Base-by-base conservation (phyloP, 2,329 filamentous ascomycete genomes). In the Neonectria ditissima region DNA sequence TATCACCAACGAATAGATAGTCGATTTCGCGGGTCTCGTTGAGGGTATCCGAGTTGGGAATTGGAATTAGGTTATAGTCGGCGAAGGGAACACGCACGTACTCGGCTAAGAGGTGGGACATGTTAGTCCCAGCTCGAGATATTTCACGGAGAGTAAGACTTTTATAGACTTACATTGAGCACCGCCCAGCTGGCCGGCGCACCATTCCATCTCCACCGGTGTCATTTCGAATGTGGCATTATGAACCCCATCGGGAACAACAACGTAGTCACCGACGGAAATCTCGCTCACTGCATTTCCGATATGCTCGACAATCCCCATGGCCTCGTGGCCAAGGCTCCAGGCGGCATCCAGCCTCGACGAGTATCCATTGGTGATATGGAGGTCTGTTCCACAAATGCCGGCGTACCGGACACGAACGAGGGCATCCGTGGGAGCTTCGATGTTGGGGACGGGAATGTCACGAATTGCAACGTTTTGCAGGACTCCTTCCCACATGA, bases 1-100 rank as follows among this genome's bases (percentile, higher is more conserved):
- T 58, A 30, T 58, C 55, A 13, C 24, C 24, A 20, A 50, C 37
- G n/a, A 41, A 39, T 11, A 58, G 26, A 32, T 58, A 58, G 24
- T 58, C 55, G 26, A 44, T 43, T 39, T 44, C 37, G 14, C 16
- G 34, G 4, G 52, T 55, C 10, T n/a, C 14, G 26, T 55, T 28
- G 10, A 32, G 26, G 26, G 37, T 55, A 30, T 47, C 44, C 13
- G 24, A 47, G 44, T 28, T 16, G 22, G 44, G 44, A 24, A 47
- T 47, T n/a, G 44, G 44, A 14, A 47, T 47, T 24, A 47, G 28
- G 22, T 47, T 47, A 24, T 47, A 28, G 44, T 28, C 44, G 44
- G 44, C 44, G 14, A 24, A 20, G 43, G 43, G 43, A 45, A 45
- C 43, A 47, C 44, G 44, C 44, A 47, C 24, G 13, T 28, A 47